Evolutionary conservation across 345 rosid genomes (phyloP).

Genomic region (Hibiscus syriacus): DNA sequence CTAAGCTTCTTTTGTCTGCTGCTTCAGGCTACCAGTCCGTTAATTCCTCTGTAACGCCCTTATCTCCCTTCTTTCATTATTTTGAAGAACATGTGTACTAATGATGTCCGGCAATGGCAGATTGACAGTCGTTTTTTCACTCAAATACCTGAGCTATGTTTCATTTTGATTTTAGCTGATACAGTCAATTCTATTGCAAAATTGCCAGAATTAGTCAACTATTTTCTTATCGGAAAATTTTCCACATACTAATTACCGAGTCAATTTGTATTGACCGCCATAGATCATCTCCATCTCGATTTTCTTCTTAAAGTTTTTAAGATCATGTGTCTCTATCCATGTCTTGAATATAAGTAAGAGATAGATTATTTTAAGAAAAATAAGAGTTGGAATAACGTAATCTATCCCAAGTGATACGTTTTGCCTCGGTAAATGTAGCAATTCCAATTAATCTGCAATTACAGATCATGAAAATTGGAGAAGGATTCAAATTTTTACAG

Average conservation of each 20-base stretch:
- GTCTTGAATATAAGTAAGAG: too few species aligned
- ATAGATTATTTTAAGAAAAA: neutral
- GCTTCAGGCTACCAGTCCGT: too few species aligned
- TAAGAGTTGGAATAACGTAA: neutral
- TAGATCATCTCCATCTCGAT: neutral
- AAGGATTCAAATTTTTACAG: neutral
- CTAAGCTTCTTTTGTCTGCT: constrained; percentile 48
- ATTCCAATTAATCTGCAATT: constrained; percentile 2
- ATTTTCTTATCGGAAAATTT: neutral
- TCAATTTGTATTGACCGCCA: neutral
- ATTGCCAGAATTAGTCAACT: neutral
- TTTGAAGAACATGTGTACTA: neutral
- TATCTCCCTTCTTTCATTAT: neutral
- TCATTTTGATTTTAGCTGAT: neutral
- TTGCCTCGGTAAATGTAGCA: neutral
- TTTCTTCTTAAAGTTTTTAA: too few species aligned
- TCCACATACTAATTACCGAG: neutral
- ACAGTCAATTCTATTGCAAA: neutral
- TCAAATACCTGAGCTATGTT: neutral
- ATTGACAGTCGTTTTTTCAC: neutral
- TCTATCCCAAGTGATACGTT: neutral
- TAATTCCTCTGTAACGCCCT: constrained; percentile 50
- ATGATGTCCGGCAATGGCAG: neutral
- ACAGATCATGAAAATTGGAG: neutral
- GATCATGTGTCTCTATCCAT: too few species aligned